Evolutionary conservation across 176 grass and related monocot species (phyloP).

Genomic region (Zoysia pacifica): DNA sequence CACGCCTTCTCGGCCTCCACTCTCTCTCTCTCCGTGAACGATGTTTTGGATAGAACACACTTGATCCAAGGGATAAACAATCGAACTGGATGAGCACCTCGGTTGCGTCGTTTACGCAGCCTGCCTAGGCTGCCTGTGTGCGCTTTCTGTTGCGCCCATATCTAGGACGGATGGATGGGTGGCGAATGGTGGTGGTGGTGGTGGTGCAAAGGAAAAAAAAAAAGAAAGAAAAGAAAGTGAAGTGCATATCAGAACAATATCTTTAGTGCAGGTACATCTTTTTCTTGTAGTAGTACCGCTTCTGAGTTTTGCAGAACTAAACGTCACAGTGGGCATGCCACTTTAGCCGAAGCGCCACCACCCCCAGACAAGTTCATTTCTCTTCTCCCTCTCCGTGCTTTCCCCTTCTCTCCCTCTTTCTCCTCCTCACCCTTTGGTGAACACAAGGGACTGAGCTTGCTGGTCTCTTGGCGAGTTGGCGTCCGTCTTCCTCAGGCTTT

Average conservation of each 20-base stretch:
- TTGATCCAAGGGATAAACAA: constrained; percentile 45
- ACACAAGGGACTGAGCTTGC: constrained; percentile 32
- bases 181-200: constrained; percentile 16
- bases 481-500: constrained; percentile 12
- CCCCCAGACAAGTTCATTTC: constrained; percentile 25
- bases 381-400: constrained; percentile 16
- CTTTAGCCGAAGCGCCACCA: constrained; percentile 54
- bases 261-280: constrained; percentile 45
- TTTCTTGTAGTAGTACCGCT: constrained; percentile 37
- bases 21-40: not conserved
- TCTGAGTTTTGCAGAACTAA: constrained; percentile 59
- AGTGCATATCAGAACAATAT: constrained; percentile 32
- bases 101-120: constrained; percentile 36
- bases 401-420: not conserved
- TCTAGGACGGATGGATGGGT: constrained; percentile 33
- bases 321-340: constrained; percentile 43
- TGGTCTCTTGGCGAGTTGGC: not conserved
- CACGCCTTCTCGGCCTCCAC: not conserved
- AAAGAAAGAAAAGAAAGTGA: constrained; percentile 7
- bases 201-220: constrained; percentile 35
- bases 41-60: constrained; percentile 38
- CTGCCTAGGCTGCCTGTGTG: not conserved
- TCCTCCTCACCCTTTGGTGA: not conserved
- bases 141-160: constrained; percentile 42
- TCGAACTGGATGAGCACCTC: constrained; percentile 16